phyloP scores from a whole-genome alignment of 2,329 filamentous ascomycete genomes.

The Catunica adiposa region DNA sequence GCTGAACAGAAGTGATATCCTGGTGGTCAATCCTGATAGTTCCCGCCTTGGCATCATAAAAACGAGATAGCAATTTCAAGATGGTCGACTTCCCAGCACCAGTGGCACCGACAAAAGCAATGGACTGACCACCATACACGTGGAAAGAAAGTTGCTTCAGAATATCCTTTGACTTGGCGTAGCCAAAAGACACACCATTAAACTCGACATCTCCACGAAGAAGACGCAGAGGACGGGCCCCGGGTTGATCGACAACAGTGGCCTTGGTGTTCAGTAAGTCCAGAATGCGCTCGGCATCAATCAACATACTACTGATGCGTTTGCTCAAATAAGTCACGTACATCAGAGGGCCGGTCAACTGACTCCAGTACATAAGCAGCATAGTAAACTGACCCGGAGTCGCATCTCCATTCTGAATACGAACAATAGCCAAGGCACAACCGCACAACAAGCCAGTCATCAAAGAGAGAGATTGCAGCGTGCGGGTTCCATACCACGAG shows the following conservation, averaged over 20 bases:
- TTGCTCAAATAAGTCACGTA: constrained; percentile 48
- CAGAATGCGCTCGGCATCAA: constrained; percentile 40
- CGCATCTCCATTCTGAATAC: constrained; percentile 44
- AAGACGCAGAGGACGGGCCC: constrained; percentile 33
- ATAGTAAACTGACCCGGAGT: constrained; percentile 53
- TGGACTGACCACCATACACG: constrained; percentile 34
- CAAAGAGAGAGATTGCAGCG: constrained; percentile 45
- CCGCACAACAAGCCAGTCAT: constrained; percentile 52
- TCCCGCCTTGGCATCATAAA: constrained; percentile 39
- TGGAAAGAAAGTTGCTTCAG: constrained; percentile 37
- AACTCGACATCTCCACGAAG: constrained; percentile 39
- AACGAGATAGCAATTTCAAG: constrained; percentile 40
- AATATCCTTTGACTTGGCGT: constrained; percentile 38
- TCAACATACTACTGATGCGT: constrained; percentile 38
- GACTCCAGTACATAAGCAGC: constrained; percentile 57
- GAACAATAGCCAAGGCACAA: constrained; percentile 43
- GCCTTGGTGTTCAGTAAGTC: constrained; percentile 42
- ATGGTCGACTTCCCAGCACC: constrained; percentile 44
- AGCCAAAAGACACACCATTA: constrained; percentile 38
- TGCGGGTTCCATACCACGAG: constrained; percentile 19
- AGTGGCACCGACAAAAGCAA: constrained; percentile 44
- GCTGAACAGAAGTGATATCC: constrained; percentile 37
- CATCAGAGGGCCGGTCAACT: constrained; percentile 52
- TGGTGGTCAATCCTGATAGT: constrained; percentile 39
- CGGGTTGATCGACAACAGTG: constrained; percentile 35